Conservation (phyloP, 2,329 filamentous ascomycete species). For the Beauveria rudraprayagi region DNA sequence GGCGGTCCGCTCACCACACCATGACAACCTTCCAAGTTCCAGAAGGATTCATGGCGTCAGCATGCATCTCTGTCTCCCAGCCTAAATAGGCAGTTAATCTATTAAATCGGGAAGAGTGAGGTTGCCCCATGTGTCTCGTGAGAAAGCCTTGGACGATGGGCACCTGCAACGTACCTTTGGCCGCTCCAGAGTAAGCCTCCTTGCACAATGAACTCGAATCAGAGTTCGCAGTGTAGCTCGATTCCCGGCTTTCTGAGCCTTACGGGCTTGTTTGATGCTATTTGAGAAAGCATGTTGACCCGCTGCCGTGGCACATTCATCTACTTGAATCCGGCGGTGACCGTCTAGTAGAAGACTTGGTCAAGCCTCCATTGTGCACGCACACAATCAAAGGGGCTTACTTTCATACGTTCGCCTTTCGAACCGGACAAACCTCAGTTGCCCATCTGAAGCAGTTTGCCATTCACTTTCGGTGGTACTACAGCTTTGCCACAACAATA, state of each 20-base stretch:
- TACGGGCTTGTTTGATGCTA: background rate
- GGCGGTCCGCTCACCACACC: background rate
- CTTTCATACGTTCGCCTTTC: background rate
- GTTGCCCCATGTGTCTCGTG: background rate
- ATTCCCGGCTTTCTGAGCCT: background rate
- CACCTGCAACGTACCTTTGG: slow-evolving; percentile 3
- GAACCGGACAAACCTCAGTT: background rate
- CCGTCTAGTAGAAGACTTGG: background rate
- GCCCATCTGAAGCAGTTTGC: background rate
- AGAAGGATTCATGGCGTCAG: slow-evolving; percentile 21
- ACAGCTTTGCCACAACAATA: slow-evolving; percentile 1
- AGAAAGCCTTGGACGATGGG: slow-evolving; percentile 3
- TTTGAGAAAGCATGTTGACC: slow-evolving; percentile 1
- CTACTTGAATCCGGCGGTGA: background rate
- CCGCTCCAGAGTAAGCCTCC: slow-evolving; percentile 1
- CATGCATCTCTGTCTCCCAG: slow-evolving; percentile 8
- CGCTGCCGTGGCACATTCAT: slow-evolving; percentile 4
- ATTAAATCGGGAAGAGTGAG: slow-evolving; percentile 6
- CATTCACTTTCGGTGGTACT: background rate
- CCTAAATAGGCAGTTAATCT: background rate
- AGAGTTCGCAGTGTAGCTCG: background rate
- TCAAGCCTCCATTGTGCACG: background rate
- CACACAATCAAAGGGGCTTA: slow-evolving; percentile 1
- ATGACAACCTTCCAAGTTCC: background rate
- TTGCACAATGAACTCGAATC: background rate